phyloP scores from a whole-genome alignment of 768 basidiomycete species.

The Pisolithus orientalis region DNA sequence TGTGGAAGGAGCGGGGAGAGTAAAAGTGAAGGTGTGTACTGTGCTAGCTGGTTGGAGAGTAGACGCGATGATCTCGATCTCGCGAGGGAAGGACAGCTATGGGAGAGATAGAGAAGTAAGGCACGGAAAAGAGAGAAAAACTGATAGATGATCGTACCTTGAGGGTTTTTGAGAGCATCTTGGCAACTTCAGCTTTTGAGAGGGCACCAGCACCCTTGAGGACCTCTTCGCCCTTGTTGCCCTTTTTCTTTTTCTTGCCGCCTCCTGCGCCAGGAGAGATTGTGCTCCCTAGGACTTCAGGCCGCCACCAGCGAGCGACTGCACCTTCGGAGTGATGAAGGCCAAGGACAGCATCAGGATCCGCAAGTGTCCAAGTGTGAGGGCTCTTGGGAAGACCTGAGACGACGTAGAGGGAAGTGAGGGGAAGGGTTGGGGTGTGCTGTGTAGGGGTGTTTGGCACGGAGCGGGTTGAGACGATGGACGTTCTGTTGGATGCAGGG shows the following conservation, averaged over 20 bases:
- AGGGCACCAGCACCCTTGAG: conserved; percentile 76
- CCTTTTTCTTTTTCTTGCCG: conserved; percentile 64
- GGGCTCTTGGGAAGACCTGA: conserved; percentile 87
- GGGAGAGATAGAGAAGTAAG: conserved; percentile 1
- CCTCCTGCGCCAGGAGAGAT: conserved; percentile 81
- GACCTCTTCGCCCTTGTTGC: conserved; percentile 55
- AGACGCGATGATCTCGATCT: conserved; percentile 93
- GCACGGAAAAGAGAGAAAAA: neutral
- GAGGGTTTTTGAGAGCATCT: conserved; percentile 86
- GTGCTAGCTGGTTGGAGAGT: conserved; percentile 90
- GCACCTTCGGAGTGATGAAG: conserved; percentile 81
- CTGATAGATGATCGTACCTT: conserved; percentile 46
- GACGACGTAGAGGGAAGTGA: conserved; percentile 81
- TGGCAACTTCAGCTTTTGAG: conserved; percentile 79
- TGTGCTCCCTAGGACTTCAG: conserved; percentile 86
- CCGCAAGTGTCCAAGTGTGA: conserved; percentile 84
- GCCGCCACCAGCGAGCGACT: conserved; percentile 85
- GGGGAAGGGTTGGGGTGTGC: conserved; percentile 64
- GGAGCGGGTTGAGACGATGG: conserved; percentile 65
- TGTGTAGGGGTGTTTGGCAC: conserved; percentile 43
- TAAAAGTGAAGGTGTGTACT: conserved; percentile 88
- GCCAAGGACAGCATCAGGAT: conserved; percentile 75
- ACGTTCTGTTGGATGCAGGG: conserved; percentile 68
- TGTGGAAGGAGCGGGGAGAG: conserved; percentile 67
- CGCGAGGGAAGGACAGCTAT: conserved; percentile 85